Evolutionary conservation across 192 early-diverging fungal genomes (phyloP).

Genomic region (Dimargaris cristalligena): DNA sequence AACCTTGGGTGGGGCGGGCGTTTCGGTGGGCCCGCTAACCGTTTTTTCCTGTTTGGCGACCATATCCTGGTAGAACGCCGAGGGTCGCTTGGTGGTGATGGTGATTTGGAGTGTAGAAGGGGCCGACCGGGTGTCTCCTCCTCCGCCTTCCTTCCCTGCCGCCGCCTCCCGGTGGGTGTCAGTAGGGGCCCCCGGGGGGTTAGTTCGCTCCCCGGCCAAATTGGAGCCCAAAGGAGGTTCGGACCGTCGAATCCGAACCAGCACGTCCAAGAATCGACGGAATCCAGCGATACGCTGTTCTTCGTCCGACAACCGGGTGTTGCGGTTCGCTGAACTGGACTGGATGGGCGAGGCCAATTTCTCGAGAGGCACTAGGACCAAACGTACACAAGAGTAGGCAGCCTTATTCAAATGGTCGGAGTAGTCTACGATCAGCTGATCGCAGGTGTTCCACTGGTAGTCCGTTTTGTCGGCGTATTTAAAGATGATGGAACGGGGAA

Average conservation of each 20-base stretch:
- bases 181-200: too few relatives aligned
- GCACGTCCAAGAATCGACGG: constrained; percentile 62
- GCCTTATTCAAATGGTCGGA: constrained; percentile 65
- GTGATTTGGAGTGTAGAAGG: background rate
- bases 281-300: constrained; percentile 77
- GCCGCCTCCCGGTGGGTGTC: background rate
- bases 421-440: constrained; percentile 78
- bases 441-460: constrained; percentile 91
- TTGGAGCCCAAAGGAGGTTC: constrained; percentile 11
- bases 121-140: constrained; percentile 1
- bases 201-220: background rate
- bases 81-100: constrained; percentile 10
- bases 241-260: constrained; percentile 18
- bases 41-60: constrained; percentile 8
- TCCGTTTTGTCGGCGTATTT: constrained; percentile 51
- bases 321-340: constrained; percentile 27
- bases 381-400: constrained; percentile 77
- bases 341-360: constrained; percentile 31
- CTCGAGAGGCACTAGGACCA: constrained; percentile 75
- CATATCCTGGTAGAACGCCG: background rate
- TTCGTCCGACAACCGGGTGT: constrained; percentile 63
- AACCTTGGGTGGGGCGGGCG: too few relatives aligned
- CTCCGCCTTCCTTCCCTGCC: too few relatives aligned
- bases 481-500: constrained; percentile 39
- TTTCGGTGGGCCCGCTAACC: background rate